These are phyloP conservation scores for Diaporthe citriasiana DNA, from an alignment of 2,329 filamentous ascomycete species.

Conservation along the genomic window DNA sequence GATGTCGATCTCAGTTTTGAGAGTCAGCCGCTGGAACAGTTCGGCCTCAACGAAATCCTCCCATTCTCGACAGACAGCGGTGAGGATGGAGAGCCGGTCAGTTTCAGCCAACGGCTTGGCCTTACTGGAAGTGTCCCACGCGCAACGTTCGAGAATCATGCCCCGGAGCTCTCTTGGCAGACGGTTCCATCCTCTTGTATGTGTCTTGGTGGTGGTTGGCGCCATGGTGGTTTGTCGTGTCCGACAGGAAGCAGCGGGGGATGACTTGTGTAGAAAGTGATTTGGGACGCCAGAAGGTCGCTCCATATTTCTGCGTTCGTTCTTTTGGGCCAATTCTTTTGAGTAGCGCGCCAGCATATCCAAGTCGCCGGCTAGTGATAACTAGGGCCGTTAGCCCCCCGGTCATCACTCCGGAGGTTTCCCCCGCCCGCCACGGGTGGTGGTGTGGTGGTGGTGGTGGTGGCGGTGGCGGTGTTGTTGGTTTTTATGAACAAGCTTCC, in stretches of 20 bases:
- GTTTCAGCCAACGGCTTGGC: not conserved
- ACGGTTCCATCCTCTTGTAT: not conserved
- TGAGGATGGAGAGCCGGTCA: not conserved
- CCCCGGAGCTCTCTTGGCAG: not conserved
- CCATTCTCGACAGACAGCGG: slow-evolving; percentile 13
- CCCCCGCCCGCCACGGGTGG: not conserved
- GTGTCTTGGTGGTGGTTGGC: too few relatives aligned
- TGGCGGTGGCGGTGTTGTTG: too few relatives aligned
- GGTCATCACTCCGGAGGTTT: not conserved
- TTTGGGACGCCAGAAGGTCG: not conserved
- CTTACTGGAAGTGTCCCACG: not conserved
- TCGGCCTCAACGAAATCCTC: not conserved
- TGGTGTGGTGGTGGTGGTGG: too few relatives aligned
- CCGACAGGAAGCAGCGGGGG: not conserved
- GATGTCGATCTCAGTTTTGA: slow-evolving; percentile 1
- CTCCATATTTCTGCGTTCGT: not conserved
- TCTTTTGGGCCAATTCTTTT: not conserved
- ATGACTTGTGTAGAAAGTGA: not conserved
- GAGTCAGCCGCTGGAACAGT: not conserved
- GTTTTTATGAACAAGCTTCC: too few relatives aligned
- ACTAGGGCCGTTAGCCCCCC: not conserved
- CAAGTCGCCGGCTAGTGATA: not conserved
- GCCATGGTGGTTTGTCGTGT: not conserved
- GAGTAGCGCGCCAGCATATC: not conserved
- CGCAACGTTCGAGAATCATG: not conserved